Evolutionary conservation across 768 basidiomycete genomes (phyloP).

Genomic region (Leucosporidium scottii): DNA sequence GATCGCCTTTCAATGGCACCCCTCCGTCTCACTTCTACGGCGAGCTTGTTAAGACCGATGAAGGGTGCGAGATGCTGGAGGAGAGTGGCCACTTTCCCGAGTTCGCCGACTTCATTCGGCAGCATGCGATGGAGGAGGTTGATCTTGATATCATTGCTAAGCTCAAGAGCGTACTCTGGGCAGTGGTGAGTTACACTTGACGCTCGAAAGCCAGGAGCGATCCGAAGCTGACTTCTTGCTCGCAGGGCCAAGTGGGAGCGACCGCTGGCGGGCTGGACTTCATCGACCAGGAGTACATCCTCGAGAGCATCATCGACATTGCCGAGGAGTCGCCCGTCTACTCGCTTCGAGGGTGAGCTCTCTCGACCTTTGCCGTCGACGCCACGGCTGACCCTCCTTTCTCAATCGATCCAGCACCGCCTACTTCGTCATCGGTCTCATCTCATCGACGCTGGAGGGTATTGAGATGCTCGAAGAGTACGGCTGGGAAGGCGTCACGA

Average conservation of each 20-base stretch:
- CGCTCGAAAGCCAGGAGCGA: neutral
- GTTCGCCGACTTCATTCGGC: slow-evolving; percentile 81
- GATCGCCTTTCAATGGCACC: slow-evolving; percentile 70
- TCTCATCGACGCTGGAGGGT: slow-evolving; percentile 84
- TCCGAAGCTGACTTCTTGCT: neutral
- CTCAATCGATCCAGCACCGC: slow-evolving; percentile 72
- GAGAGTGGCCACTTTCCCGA: slow-evolving; percentile 87
- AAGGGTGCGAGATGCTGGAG: slow-evolving; percentile 82
- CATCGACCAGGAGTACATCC: slow-evolving; percentile 89
- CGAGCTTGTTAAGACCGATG: slow-evolving; percentile 92
- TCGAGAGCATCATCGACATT: slow-evolving; percentile 81
- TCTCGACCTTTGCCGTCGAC: neutral
- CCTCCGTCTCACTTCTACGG: slow-evolving; percentile 96
- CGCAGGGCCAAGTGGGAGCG: slow-evolving; percentile 53
- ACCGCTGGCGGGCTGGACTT: slow-evolving; percentile 71
- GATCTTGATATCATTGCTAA: slow-evolving; percentile 79
- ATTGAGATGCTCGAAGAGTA: slow-evolving; percentile 89
- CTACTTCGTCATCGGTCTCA: slow-evolving; percentile 87
- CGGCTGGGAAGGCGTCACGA: slow-evolving; percentile 84
- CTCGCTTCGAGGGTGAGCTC: slow-evolving; percentile 79
- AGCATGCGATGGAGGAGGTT: slow-evolving; percentile 73
- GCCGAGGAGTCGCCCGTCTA: slow-evolving; percentile 82
- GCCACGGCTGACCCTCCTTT: neutral
- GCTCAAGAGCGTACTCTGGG: slow-evolving; percentile 93
- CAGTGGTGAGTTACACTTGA: slow-evolving; percentile 61